phyloP scores from a whole-genome alignment of 163 green algal species.

The Trebouxia gelatinosa region DNA sequence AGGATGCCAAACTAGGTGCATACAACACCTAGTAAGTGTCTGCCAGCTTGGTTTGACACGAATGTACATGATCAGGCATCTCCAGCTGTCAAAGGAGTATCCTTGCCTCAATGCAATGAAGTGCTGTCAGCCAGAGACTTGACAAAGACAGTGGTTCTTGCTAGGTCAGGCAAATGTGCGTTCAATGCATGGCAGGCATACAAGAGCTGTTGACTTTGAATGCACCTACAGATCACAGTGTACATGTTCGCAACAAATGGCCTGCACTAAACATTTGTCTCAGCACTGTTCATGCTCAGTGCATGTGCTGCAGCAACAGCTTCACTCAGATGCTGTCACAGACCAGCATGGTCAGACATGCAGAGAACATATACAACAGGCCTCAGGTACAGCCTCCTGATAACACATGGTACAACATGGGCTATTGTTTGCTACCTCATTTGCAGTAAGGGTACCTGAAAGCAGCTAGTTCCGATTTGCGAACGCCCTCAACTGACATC shows the following conservation, averaged over 20 bases:
- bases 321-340: no score
- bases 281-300: background rate
- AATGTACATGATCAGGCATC: background rate
- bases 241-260: background rate
- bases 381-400: background rate
- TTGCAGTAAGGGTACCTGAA: slow-evolving; percentile 20
- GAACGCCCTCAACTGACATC: slow-evolving; percentile 1
- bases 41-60: background rate
- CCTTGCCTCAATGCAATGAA: background rate
- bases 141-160: no score
- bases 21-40: background rate
- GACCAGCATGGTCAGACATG: no score
- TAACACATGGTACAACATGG: background rate
- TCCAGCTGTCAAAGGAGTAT: background rate
- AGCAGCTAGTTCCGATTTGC: slow-evolving; percentile 4
- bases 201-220: background rate
- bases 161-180: no score
- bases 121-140: background rate
- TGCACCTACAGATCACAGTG: background rate
- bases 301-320: no score
- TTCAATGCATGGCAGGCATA: no score
- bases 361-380: no score
- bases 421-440: no score
- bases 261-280: background rate
- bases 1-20: no score